Conservation (phyloP, 139 green algal genomes). For the Nannochloris sp. region DNA sequence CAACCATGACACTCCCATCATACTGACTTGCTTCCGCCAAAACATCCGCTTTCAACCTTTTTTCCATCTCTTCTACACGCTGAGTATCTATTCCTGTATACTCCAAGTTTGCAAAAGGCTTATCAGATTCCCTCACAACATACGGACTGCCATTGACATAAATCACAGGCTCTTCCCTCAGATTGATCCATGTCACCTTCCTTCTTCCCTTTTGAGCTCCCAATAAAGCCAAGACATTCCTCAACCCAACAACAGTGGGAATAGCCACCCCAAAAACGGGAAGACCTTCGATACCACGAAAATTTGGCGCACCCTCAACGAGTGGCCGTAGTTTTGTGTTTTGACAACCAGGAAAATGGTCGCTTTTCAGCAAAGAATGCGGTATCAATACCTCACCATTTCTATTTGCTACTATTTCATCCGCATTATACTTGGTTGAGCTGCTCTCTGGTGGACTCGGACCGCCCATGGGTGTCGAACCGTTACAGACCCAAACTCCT, state of each 20-base stretch:
- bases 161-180: slow-evolving; percentile 92
- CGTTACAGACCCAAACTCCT: no score
- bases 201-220: slow-evolving; percentile 43
- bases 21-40: slow-evolving; percentile 56
- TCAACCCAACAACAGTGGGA: slow-evolving; percentile 74
- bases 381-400: slow-evolving; percentile 70
- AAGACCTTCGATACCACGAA: slow-evolving; percentile 68
- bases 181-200: slow-evolving; percentile 86
- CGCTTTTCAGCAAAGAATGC: slow-evolving; percentile 81
- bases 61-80: slow-evolving; percentile 89
- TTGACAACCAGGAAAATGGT: slow-evolving; percentile 87
- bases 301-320: slow-evolving; percentile 90
- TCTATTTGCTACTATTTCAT: slow-evolving; percentile 53
- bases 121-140: slow-evolving; percentile 83
- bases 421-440: slow-evolving; percentile 11
- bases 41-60: slow-evolving; percentile 71
- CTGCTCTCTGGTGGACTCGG: not conserved
- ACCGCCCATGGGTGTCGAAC: no score
- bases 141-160: slow-evolving; percentile 89
- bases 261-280: slow-evolving; percentile 92
- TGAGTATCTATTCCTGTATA: slow-evolving; percentile 82
- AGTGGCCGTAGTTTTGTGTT: slow-evolving; percentile 83
- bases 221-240: slow-evolving; percentile 65
- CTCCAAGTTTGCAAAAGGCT: slow-evolving; percentile 92
- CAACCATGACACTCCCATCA: slow-evolving; percentile 68